Evolutionary conservation across 345 rosid genomes (phyloP).

Genomic region (Aurinia saxatilis): DNA sequence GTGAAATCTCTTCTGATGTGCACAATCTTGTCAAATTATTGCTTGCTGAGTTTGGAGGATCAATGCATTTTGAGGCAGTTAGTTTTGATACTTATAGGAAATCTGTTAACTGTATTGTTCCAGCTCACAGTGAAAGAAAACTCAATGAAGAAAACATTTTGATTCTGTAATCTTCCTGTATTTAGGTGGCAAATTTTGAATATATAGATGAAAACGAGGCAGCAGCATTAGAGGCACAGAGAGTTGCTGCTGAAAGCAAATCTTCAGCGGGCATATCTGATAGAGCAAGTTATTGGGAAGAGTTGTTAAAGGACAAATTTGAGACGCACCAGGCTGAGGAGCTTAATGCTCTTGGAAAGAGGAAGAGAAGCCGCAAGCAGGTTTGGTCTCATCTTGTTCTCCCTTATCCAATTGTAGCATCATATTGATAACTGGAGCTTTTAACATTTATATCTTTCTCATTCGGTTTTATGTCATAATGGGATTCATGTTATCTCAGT

Average conservation of each 20-base stretch:
- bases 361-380: constrained; percentile 96
- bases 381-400: constrained; percentile 31
- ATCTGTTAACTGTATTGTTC: not conserved
- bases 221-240: constrained; percentile 60
- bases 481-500: not conserved
- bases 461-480: not conserved
- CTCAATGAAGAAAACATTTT: not conserved
- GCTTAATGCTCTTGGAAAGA: constrained; percentile 82
- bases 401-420: not conserved
- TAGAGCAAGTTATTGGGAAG: constrained; percentile 87
- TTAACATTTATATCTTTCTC: not conserved
- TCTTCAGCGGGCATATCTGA: constrained; percentile 48
- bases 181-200: constrained; percentile 95
- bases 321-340: constrained; percentile 86
- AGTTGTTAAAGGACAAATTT: constrained; percentile 66
- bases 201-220: constrained; percentile 80
- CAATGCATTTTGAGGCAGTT: not conserved
- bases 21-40: not conserved
- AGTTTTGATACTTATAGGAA: not conserved
- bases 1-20: not conserved
- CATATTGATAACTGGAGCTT: not conserved
- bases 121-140: not conserved
- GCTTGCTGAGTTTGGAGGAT: constrained; percentile 3
- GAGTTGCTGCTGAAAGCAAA: constrained; percentile 50
- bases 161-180: constrained; percentile 3